Evolutionary conservation across 2,329 filamentous ascomycete genomes (phyloP).

Genomic region (Monilinia vaccinii-corymbosi): DNA sequence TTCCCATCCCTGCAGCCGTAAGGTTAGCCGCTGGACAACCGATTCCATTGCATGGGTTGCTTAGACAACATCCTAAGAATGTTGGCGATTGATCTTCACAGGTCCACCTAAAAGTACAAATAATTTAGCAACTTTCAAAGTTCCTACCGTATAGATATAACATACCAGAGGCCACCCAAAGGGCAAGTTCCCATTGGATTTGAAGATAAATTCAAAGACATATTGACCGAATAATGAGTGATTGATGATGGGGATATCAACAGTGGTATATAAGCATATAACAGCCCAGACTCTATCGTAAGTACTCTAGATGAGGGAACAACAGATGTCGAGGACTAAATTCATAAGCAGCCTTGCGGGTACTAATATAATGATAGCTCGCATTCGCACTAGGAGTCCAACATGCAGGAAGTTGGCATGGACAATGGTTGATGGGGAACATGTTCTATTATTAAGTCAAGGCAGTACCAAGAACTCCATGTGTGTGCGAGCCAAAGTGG

Average conservation of each 20-base stretch:
- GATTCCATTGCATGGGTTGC: slow-evolving; percentile 15
- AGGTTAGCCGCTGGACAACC: slow-evolving; percentile 14
- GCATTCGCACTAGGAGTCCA: not conserved
- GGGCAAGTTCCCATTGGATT: not conserved
- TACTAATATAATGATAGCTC: not conserved
- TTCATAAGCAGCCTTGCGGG: not conserved
- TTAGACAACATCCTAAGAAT: slow-evolving; percentile 17
- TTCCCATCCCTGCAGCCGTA: slow-evolving; percentile 15
- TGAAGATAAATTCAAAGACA: not conserved
- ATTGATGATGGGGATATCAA: not conserved
- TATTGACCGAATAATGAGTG: not conserved
- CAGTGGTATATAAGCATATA: not conserved
- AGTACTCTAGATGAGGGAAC: no score
- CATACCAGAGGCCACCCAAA: not conserved
- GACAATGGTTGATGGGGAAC: not conserved
- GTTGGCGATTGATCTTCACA: slow-evolving; percentile 14
- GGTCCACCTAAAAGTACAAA: slow-evolving; percentile 7
- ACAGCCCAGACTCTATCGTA: not conserved
- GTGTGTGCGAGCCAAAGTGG: not conserved
- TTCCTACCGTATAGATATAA: no score
- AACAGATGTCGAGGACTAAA: no score
- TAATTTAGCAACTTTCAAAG: not conserved
- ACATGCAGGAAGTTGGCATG: no score
- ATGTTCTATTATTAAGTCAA: not conserved
- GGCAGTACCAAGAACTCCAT: not conserved